These are phyloP conservation scores for Moniliella sp. DNA, from an alignment of 1,284 basidiomycete genomes.

Conservation along the genomic window DNA sequence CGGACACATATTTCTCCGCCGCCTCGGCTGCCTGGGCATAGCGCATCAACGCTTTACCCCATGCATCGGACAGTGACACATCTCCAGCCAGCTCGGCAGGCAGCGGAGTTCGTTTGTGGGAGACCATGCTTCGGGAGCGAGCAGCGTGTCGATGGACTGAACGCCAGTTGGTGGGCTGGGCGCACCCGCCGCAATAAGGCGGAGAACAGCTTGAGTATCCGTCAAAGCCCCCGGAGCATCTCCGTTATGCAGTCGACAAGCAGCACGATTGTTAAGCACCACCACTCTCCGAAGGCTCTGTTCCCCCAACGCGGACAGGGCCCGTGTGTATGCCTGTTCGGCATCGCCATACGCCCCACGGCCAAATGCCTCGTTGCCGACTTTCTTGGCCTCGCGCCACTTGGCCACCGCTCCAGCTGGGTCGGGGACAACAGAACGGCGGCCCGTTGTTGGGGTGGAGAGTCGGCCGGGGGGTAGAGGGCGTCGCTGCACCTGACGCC, in stretches of 20 bases:
- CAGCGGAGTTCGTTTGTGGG: constrained; percentile 8
- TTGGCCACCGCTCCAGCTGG: constrained; percentile 6
- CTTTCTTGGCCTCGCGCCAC: constrained; percentile 9
- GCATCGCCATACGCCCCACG: constrained; percentile 73
- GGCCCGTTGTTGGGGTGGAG: too few species aligned
- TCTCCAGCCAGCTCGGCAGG: constrained; percentile 19
- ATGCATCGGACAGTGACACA: constrained; percentile 53
- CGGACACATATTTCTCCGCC: constrained; percentile 66
- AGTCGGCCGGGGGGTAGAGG: neutral
- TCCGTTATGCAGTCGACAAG: constrained; percentile 58
- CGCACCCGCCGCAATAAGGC: constrained; percentile 29
- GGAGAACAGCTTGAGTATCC: constrained; percentile 46
- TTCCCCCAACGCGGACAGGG: constrained; percentile 43
- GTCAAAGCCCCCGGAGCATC: constrained; percentile 49
- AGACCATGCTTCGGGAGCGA: constrained; percentile 5
- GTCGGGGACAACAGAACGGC: constrained; percentile 1
- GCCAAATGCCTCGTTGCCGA: constrained; percentile 59
- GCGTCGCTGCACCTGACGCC: neutral
- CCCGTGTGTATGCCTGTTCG: constrained; percentile 50
- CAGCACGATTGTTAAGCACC: constrained; percentile 69
- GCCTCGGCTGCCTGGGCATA: constrained; percentile 71
- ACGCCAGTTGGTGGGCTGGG: too few species aligned
- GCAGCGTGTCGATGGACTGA: too few species aligned
- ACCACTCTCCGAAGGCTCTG: constrained; percentile 53
- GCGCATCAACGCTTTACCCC: constrained; percentile 59